Percentiles rank a stretch among this genome's conserved stretches.
These are phyloP conservation scores for Torrubiellomyces zombiae DNA, from an alignment of 2,329 filamentous ascomycete species.

Conservation along the genomic window DNA sequence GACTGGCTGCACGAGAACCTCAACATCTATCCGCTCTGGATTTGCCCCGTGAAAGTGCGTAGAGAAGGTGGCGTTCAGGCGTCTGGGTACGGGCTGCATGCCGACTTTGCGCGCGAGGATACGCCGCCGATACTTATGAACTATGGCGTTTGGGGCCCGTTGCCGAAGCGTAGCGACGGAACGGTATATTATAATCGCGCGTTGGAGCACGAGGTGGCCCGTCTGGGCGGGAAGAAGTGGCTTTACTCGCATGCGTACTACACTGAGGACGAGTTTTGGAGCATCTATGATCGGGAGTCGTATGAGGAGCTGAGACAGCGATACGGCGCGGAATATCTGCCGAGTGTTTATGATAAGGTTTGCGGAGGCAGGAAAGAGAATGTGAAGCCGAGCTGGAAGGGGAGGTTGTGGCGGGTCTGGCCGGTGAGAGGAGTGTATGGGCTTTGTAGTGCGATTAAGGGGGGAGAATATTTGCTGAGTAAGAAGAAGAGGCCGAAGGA, in stretches of 20 bases:
- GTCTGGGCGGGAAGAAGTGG: slow-evolving; percentile 50
- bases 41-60: slow-evolving; percentile 32
- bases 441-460: slow-evolving; percentile 25
- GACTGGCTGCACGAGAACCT: slow-evolving; percentile 28
- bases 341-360: slow-evolving; percentile 53
- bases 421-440: slow-evolving; percentile 29
- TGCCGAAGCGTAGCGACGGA: slow-evolving; percentile 19
- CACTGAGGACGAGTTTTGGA: slow-evolving; percentile 52
- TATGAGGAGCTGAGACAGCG: slow-evolving; percentile 41
- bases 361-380: too few relatives aligned
- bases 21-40: slow-evolving; percentile 37
- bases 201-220: slow-evolving; percentile 41
- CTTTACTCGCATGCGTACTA: slow-evolving; percentile 56
- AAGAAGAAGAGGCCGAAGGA: slow-evolving; percentile 9
- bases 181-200: slow-evolving; percentile 39
- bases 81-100: slow-evolving; percentile 28
- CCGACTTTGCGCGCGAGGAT: slow-evolving; percentile 23
- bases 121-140: slow-evolving; percentile 31
- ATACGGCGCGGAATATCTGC: slow-evolving; percentile 42
- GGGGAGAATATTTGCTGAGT: slow-evolving; percentile 29
- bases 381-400: slow-evolving; percentile 28
- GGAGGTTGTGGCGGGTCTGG: slow-evolving; percentile 15
- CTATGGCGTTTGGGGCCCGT: slow-evolving; percentile 45
- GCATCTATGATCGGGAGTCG: slow-evolving; percentile 39
- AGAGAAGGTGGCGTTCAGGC: slow-evolving; percentile 23